phyloP scores from a whole-genome alignment of 2,329 filamentous ascomycete species.

The Colletotrichum sojae region DNA sequence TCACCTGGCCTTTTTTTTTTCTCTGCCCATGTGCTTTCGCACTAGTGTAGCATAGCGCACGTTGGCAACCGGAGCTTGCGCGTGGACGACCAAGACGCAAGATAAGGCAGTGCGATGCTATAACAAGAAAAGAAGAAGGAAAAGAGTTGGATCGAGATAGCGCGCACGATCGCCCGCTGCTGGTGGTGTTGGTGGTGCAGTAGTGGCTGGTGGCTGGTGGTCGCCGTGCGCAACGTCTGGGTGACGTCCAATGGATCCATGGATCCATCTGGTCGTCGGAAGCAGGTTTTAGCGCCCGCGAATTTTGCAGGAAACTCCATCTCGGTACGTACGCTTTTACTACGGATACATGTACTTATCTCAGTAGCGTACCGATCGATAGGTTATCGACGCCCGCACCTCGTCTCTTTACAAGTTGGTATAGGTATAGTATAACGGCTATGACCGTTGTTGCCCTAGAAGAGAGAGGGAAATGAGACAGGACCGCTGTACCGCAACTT shows the following conservation, averaged over 20 bases:
- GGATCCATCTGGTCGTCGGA: not conserved
- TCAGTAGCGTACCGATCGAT: too few species aligned
- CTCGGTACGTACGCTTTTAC: too few species aligned
- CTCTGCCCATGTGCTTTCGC: constrained; percentile 1
- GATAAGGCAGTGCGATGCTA: too few species aligned
- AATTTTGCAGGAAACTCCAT: not conserved
- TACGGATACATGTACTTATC: too few species aligned
- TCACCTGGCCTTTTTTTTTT: constrained; percentile 4
- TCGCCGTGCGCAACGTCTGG: constrained; percentile 39
- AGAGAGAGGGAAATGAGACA: not conserved
- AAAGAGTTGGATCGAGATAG: constrained; percentile 28
- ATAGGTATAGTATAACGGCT: too few species aligned
- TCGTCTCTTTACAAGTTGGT: too few species aligned
- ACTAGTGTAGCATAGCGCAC: constrained; percentile 10
- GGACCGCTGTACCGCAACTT: constrained; percentile 7
- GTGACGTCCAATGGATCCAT: constrained; percentile 17
- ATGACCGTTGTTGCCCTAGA: too few species aligned
- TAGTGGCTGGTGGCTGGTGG: constrained; percentile 19
- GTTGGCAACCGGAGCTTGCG: too few species aligned
- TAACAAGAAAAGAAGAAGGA: not conserved
- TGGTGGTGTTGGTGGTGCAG: not conserved
- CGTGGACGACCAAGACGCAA: too few species aligned
- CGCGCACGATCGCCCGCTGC: constrained; percentile 8
- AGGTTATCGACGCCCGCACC: too few species aligned
- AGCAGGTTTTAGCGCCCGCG: constrained; percentile 12